A percentile compares a stretch with the other conserved stretches of the same genome.
phyloP scores from a whole-genome alignment of 73 alveolate species.

The Paramecium primaurelia region DNA sequence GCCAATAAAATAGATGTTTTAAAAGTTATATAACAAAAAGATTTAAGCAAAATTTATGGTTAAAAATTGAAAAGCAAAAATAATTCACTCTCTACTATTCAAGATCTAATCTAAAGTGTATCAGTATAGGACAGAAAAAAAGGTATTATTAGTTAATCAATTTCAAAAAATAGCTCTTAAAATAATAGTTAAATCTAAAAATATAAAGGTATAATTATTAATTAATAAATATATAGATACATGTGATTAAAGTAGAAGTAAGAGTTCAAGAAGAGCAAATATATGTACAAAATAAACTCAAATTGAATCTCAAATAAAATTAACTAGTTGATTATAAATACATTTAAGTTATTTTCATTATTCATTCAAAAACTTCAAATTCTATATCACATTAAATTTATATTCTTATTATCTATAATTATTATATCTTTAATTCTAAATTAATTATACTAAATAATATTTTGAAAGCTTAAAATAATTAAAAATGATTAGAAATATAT shows the following conservation, averaged over 20 bases:
- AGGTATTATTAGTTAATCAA: neutral
- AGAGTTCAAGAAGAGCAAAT: neutral
- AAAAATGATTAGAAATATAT: neutral
- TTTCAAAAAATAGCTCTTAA: slow-evolving; percentile 21
- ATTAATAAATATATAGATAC: neutral
- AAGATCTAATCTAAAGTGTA: neutral
- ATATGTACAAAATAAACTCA: neutral
- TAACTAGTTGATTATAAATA: neutral
- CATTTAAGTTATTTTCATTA: neutral
- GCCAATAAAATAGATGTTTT: neutral
- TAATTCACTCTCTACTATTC: slow-evolving; percentile 1
- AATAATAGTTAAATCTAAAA: neutral
- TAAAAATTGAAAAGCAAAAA: neutral
- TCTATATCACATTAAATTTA: neutral
- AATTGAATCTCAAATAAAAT: neutral
- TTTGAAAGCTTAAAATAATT: neutral
- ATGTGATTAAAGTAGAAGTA: neutral
- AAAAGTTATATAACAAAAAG: neutral
- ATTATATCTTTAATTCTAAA: neutral
- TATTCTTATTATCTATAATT: too few relatives aligned
- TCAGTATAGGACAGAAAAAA: neutral
- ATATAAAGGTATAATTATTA: neutral
- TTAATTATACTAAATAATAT: neutral
- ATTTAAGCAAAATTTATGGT: neutral
- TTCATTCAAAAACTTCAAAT: too few relatives aligned